Evolutionary conservation across 768 basidiomycete genomes (phyloP).

Genomic region (Suillus alpinus): DNA sequence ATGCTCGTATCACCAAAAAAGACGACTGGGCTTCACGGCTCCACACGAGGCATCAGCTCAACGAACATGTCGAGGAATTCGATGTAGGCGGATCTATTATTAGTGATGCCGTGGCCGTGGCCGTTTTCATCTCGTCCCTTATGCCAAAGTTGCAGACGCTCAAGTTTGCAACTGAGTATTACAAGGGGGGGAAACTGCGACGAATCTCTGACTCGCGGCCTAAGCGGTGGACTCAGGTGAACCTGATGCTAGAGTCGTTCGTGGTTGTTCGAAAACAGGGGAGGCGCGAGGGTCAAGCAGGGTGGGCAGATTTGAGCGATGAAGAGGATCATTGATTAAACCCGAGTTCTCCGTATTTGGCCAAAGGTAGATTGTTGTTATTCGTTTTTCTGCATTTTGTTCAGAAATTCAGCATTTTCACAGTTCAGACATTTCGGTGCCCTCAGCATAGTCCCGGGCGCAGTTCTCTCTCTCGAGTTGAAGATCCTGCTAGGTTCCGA

Average conservation of each 20-base stretch:
- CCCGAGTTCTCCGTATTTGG: neutral
- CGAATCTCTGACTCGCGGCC: neutral
- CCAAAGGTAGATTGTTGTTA: neutral
- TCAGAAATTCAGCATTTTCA: neutral
- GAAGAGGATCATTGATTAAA: neutral
- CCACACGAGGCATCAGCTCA: neutral
- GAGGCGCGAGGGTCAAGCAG: neutral
- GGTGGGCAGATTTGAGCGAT: neutral
- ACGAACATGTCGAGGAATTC: neutral
- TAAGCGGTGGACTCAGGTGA: neutral
- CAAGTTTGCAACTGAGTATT: neutral
- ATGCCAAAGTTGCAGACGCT: neutral
- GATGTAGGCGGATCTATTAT: slow-evolving; percentile 5
- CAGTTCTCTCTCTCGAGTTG: no score
- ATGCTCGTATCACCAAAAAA: neutral
- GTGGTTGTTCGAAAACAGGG: neutral
- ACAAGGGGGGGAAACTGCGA: neutral
- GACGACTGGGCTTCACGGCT: neutral
- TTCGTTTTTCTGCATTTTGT: neutral
- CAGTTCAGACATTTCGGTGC: neutral
- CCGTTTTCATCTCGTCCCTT: neutral
- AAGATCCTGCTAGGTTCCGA: no score
- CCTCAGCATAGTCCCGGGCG: no score
- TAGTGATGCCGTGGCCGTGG: neutral
- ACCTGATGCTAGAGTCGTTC: neutral